Base-by-base conservation (phyloP, 2,329 filamentous ascomycete species). In the Geosmithia morbida region DNA sequence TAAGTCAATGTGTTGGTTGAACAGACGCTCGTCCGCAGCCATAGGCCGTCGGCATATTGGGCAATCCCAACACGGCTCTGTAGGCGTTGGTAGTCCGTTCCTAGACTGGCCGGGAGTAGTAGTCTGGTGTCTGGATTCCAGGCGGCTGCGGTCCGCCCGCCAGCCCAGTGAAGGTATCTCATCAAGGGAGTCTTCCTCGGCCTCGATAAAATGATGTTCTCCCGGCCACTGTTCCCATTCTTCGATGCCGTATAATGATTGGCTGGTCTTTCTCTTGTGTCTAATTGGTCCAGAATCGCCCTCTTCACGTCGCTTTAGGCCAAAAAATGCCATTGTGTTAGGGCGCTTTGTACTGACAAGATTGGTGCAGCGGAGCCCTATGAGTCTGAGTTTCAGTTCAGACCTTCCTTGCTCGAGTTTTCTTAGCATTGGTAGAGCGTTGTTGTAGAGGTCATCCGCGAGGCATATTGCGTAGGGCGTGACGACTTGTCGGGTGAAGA, bases 1-100 rank as follows among this genome's bases (percentile, higher is more conserved):
- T 8, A 85, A 75, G 60, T 98, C 92, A 46, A 98, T 88, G 58
- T 98, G 92, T 48, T 84, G 78, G 54, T 98, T 98, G 65, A 97
- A 94, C 1, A 66, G 68, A 43, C 72, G 73, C 59, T 96, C 87
- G 45, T 90, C 74, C 0, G 87, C 77, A 1, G 69, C 57, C 57
- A 96, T 89, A 0, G 86, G 81, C 16, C 82, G 71, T n/a, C 69
- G 66, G 61, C 92, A 98, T 43, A 97, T 85, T 0, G 92, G 92
- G 61, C 92, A 98, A 39, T 83, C 74, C 89, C 89, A 97, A 61
- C 70, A 72, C 44, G 79, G 69, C 46, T 74, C 65, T 11, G 22
- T 39, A 10, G 60, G 57, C 4, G 55, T 44, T 13, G 55, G 45
- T 0, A 52, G 46, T 18, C 56, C 52, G 49, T 63, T 66, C 45